A percentile compares a stretch with the other conserved stretches of the same genome.
Evolutionary conservation across 208 protist genomes (phyloP).

Genomic region (Trypanosoma cruzi): DNA sequence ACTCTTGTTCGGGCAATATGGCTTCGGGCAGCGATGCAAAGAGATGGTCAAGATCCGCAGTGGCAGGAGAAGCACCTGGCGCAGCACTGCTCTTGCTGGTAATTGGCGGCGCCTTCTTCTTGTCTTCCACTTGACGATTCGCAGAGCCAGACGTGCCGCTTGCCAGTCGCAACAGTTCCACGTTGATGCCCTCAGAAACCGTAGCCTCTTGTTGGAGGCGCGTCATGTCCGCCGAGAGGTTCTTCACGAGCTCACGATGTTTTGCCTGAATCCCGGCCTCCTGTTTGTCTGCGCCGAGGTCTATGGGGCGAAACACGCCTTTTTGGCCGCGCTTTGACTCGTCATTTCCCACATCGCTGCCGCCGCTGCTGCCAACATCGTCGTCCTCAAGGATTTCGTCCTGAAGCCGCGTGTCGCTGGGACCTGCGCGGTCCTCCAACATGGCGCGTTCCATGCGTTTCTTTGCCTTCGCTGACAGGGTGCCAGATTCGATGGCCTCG

Average conservation of each 20-base stretch:
- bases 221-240: constrained; percentile 33
- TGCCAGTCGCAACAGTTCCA: constrained; percentile 21
- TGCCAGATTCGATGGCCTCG: constrained; percentile 97
- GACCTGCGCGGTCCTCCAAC: constrained; percentile 56
- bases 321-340: constrained; percentile 1
- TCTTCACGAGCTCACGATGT: constrained; percentile 63
- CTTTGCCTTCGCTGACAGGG: constrained; percentile 62
- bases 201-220: not conserved
- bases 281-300: constrained; percentile 69
- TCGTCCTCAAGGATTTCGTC: constrained; percentile 30
- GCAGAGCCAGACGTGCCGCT: constrained; percentile 1
- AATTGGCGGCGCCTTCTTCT: constrained; percentile 1
- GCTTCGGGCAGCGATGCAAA: constrained; percentile 41
- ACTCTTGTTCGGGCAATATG: constrained; percentile 2
- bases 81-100: not conserved
- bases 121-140: constrained; percentile 2
- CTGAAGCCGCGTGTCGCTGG: constrained; percentile 18
- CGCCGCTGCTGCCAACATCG: constrained; percentile 19
- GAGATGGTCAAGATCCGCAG: constrained; percentile 39
- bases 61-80: not conserved
- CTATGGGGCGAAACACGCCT: constrained; percentile 57
- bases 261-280: constrained; percentile 63
- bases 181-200: constrained; percentile 18
- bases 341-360: not conserved
- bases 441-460: constrained; percentile 76